phyloP scores from a whole-genome alignment of 192 early-diverging fungal genomes.

The Martensiomyces pterosporus region DNA sequence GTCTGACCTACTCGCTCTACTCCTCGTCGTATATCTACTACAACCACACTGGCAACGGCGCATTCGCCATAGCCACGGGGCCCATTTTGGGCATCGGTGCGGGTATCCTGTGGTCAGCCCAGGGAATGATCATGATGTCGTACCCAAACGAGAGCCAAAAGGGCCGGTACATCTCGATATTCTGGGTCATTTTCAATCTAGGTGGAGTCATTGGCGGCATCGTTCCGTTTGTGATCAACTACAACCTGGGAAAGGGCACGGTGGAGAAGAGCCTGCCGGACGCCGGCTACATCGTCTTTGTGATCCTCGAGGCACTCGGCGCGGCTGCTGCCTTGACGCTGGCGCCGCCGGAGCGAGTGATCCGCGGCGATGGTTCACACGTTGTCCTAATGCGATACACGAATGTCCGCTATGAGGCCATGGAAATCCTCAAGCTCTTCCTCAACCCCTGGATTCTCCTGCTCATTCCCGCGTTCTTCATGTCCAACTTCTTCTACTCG shows the following conservation, averaged over 20 bases:
- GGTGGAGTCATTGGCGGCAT: constrained; percentile 73
- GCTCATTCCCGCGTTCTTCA: constrained; percentile 67
- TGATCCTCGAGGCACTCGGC: constrained; percentile 68
- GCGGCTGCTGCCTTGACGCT: constrained; percentile 55
- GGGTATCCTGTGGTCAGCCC: constrained; percentile 65
- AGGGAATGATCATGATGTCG: constrained; percentile 76
- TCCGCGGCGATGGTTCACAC: constrained; percentile 67
- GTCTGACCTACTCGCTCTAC: constrained; percentile 67
- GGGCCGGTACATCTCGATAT: constrained; percentile 74
- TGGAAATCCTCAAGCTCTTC: constrained; percentile 58
- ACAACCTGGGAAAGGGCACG: constrained; percentile 43
- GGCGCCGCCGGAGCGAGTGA: constrained; percentile 55
- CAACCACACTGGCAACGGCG: constrained; percentile 55
- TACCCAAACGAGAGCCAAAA: constrained; percentile 75
- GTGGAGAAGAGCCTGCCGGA: constrained; percentile 58
- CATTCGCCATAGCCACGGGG: constrained; percentile 64
- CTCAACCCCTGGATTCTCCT: constrained; percentile 65
- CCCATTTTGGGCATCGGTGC: constrained; percentile 74
- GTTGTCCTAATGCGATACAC: too few species aligned
- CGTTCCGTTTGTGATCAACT: constrained; percentile 63
- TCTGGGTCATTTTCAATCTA: constrained; percentile 77
- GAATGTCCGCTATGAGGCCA: constrained; percentile 56
- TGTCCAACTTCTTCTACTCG: constrained; percentile 76
- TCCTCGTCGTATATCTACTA: constrained; percentile 65
- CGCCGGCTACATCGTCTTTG: constrained; percentile 70